A percentile compares a stretch with the other conserved stretches of the same genome.
These are phyloP conservation scores for Cryphonectria nitschkei DNA, from an alignment of 2,329 filamentous ascomycete species.

Conservation along the genomic window DNA sequence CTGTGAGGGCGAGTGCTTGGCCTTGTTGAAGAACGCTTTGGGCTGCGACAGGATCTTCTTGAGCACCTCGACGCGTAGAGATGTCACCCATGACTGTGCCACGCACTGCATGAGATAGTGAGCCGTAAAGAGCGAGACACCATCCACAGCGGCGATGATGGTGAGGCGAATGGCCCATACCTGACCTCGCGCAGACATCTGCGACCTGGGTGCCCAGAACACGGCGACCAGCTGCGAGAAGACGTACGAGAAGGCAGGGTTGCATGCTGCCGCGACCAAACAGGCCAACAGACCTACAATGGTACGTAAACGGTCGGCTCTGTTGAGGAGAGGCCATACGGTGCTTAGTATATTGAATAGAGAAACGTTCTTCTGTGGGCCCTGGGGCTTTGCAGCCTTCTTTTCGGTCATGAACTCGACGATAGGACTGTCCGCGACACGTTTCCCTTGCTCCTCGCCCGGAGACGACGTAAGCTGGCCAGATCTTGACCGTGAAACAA, in stretches of 20 bases:
- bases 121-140: slow-evolving; percentile 64
- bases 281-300: slow-evolving; percentile 64
- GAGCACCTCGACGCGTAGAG: slow-evolving; percentile 69
- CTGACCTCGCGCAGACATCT: slow-evolving; percentile 52
- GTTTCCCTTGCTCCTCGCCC: background rate
- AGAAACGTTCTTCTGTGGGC: slow-evolving; percentile 31
- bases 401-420: slow-evolving; percentile 1
- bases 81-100: slow-evolving; percentile 78
- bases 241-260: slow-evolving; percentile 75
- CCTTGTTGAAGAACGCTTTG: slow-evolving; percentile 74
- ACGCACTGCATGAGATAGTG: slow-evolving; percentile 73
- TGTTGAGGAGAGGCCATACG: slow-evolving; percentile 68
- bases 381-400: background rate
- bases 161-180: slow-evolving; percentile 74
- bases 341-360: slow-evolving; percentile 65
- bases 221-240: slow-evolving; percentile 73
- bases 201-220: slow-evolving; percentile 60
- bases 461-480: background rate
- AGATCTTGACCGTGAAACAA: slow-evolving; percentile 8
- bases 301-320: slow-evolving; percentile 56
- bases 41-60: slow-evolving; percentile 74
- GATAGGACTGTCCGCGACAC: background rate
- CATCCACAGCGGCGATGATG: slow-evolving; percentile 69
- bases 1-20: slow-evolving; percentile 64
- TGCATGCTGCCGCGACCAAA: slow-evolving; percentile 66